phyloP scores from a whole-genome alignment of 2,329 filamentous ascomycete species.

The Arthroderma sp. region DNA sequence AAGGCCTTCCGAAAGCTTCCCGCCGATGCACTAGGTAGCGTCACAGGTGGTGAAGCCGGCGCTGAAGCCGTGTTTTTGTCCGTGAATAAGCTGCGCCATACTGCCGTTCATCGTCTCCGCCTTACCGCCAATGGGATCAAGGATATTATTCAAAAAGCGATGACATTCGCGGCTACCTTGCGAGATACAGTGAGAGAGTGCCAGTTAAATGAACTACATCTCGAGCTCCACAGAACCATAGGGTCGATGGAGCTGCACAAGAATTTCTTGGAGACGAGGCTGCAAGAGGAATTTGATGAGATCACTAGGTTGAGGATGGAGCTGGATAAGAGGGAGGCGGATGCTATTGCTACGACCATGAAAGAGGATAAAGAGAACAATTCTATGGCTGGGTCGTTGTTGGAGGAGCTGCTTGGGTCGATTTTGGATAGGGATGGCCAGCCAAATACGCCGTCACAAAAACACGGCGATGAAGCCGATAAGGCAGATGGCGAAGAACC shows the following conservation, averaged over 20 bases:
- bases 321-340: slow-evolving; percentile 2
- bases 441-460: too few relatives aligned
- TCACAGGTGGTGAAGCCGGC: too few relatives aligned
- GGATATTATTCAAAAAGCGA: slow-evolving; percentile 17
- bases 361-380: not conserved
- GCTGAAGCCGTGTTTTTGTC: too few relatives aligned
- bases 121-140: slow-evolving; percentile 17
- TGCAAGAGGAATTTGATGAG: slow-evolving; percentile 1
- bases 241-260: slow-evolving; percentile 4
- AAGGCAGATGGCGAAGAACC: too few relatives aligned
- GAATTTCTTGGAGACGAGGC: slow-evolving; percentile 3
- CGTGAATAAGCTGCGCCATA: slow-evolving; percentile 15
- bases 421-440: not conserved
- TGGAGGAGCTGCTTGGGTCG: slow-evolving; percentile 1
- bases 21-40: too few relatives aligned
- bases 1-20: slow-evolving; percentile 6
- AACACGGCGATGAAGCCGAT: too few relatives aligned
- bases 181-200: slow-evolving; percentile 13
- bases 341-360: slow-evolving; percentile 1
- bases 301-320: slow-evolving; percentile 2
- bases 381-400: not conserved
- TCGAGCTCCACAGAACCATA: slow-evolving; percentile 16
- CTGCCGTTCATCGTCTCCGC: slow-evolving; percentile 21
- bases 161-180: slow-evolving; percentile 17
- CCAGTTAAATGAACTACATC: slow-evolving; percentile 12